Conservation (phyloP, 805 yeast species). For the Tetrapisispora arboricola region DNA sequence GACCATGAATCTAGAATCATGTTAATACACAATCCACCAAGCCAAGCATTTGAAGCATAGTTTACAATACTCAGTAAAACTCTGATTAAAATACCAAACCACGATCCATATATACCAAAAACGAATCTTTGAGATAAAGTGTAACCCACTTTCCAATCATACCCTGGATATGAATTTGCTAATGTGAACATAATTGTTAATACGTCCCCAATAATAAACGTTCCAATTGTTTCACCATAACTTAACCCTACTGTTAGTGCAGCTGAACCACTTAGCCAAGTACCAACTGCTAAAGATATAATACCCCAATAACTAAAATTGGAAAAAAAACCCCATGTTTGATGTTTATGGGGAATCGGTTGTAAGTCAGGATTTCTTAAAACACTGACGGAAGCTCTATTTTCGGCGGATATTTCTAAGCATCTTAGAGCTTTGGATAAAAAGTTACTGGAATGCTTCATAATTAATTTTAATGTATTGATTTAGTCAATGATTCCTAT, state of each 20-base stretch:
- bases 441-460: neutral
- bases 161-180: conserved; percentile 40
- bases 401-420: conserved; percentile 26
- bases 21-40: conserved; percentile 35
- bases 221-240: conserved; percentile 37
- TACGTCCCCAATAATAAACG: conserved; percentile 38
- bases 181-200: conserved; percentile 36
- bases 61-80: conserved; percentile 38
- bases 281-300: conserved; percentile 35
- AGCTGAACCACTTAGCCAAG: conserved; percentile 38
- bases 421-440: conserved; percentile 5
- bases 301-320: conserved; percentile 38
- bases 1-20: conserved; percentile 34
- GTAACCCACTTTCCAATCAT: conserved; percentile 40
- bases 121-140: conserved; percentile 37
- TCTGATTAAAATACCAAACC: conserved; percentile 33
- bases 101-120: conserved; percentile 39
- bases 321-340: conserved; percentile 34
- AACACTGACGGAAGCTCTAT: conserved; percentile 24
- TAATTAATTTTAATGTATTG: neutral
- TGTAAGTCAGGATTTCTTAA: conserved; percentile 29
- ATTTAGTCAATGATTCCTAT: too few species aligned
- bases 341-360: conserved; percentile 20
- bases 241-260: conserved; percentile 36
- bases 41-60: conserved; percentile 38